A percentile compares a stretch with the other conserved stretches of the same genome.
These are phyloP conservation scores for Coemansia sp. DNA, from an alignment of 192 early-diverging fungal species.

Conservation along the genomic window DNA sequence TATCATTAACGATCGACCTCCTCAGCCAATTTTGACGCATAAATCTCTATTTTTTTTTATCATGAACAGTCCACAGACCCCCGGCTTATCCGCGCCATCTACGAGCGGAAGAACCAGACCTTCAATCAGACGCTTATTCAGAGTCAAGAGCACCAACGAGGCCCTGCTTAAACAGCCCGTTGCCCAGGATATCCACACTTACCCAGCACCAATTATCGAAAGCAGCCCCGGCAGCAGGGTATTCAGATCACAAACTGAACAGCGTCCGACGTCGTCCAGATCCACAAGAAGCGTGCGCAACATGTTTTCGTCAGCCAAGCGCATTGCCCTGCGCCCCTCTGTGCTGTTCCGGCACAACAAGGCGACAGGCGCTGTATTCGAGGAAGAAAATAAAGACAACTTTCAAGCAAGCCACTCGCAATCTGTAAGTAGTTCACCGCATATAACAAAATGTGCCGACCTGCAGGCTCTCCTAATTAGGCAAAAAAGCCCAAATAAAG, in stretches of 20 bases:
- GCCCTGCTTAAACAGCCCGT: background rate
- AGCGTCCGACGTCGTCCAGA: slow-evolving; percentile 32
- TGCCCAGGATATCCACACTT: background rate
- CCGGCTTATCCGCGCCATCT: background rate
- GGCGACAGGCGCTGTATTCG: background rate
- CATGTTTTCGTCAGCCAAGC: slow-evolving; percentile 44
- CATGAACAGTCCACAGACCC: slow-evolving; percentile 8
- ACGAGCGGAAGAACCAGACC: background rate
- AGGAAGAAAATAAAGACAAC: background rate
- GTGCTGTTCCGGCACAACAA: slow-evolving; percentile 16
- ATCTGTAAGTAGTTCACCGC: background rate
- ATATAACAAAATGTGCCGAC: background rate
- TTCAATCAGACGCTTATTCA: slow-evolving; percentile 4
- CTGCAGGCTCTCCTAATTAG: background rate
- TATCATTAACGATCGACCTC: background rate
- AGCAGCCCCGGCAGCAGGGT: background rate
- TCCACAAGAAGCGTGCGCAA: slow-evolving; percentile 38
- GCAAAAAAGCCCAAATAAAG: background rate
- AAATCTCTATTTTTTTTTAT: background rate
- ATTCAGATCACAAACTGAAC: slow-evolving; percentile 6
- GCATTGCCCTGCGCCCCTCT: slow-evolving; percentile 37
- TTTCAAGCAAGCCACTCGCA: background rate
- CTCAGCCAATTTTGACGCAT: background rate
- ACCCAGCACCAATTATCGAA: background rate
- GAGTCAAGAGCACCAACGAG: slow-evolving; percentile 4